Base-by-base conservation (phyloP, 306 rosid species). In the Vigna nakashimae region DNA sequence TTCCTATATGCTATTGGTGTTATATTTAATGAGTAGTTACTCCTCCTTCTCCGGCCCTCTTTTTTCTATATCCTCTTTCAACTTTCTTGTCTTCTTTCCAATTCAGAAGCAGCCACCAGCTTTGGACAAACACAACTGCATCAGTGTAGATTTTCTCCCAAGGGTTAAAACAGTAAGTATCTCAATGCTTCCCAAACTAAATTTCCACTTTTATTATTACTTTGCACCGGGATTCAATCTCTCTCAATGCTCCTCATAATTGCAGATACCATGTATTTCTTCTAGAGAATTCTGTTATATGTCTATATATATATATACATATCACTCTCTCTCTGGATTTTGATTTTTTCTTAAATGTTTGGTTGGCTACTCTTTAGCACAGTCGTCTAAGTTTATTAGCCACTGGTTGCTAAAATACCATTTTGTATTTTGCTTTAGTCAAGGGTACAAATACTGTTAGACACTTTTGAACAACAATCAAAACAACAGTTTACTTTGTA, bases 11-110 rank as follows among this genome's bases (percentile, higher is more conserved):
- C 20, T 5, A 22, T 43, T 67, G 20, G 20, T 71, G 34, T 67
- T 52, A 17, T 55, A 36, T 73, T 81, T 66, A 38, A 63, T 49
- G 69, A 80, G 24, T 58, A 65, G 69, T 48, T 55, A 65, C 71
- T 48, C n/a, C 34, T 48, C 10, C 34, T 30, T 69, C 7, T 28
- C 28, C 69, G 18, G 20, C 12, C 50, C 32, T 38, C 20, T 40
- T 62, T 30, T 34, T 34, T 30, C 1, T 63, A 32, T n/a, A 32
- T 16, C 42, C 13, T 13, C 10, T 28, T 38, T 20, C 9, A 69
- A 66, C 69, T 63, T 73, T 68, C 11, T 63, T 82, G 56, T 67
- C 78, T 71, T 69, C 77, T 86, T 59, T 82, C 73, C 13, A 67
- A 66, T 79, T 70, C 57, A 71, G 40, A 80, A 66, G 82, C 74